These are phyloP conservation scores for Lindgomyces ingoldianus DNA, from an alignment of 495 filamentous ascomycete species.

Conservation along the genomic window DNA sequence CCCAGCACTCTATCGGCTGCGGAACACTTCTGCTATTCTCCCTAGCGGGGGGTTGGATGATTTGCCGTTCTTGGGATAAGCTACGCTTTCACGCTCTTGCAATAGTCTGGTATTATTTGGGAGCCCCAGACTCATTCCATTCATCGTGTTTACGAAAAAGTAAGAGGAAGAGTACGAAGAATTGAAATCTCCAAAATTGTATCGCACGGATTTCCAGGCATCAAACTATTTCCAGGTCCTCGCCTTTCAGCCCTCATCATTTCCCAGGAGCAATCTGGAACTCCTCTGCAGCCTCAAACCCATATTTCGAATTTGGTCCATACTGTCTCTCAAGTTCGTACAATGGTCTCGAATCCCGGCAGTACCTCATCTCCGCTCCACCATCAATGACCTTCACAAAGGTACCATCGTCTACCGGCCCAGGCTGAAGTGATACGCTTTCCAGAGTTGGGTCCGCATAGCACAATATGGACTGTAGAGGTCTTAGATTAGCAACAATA, in stretches of 20 bases:
- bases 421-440: background rate
- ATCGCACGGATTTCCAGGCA: no score
- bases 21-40: no score
- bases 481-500: background rate
- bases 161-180: no score
- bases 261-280: slow-evolving; percentile 2
- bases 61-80: no score
- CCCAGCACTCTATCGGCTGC: no score
- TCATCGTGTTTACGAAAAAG: no score
- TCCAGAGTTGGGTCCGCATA: slow-evolving; percentile 1
- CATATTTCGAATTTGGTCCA: background rate
- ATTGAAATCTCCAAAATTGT: background rate
- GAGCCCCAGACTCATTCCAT: no score
- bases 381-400: slow-evolving; percentile 1
- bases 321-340: background rate
- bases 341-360: slow-evolving; percentile 1
- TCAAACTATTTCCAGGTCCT: background rate
- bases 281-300: background rate
- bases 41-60: no score
- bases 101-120: no score
- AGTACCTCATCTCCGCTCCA: background rate
- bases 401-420: background rate
- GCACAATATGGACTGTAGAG: background rate
- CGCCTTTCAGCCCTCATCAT: background rate
- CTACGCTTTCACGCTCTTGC: no score